Evolutionary conservation across 2,329 filamentous ascomycete species (phyloP).

Genomic region (Trichoderma semiorbis): DNA sequence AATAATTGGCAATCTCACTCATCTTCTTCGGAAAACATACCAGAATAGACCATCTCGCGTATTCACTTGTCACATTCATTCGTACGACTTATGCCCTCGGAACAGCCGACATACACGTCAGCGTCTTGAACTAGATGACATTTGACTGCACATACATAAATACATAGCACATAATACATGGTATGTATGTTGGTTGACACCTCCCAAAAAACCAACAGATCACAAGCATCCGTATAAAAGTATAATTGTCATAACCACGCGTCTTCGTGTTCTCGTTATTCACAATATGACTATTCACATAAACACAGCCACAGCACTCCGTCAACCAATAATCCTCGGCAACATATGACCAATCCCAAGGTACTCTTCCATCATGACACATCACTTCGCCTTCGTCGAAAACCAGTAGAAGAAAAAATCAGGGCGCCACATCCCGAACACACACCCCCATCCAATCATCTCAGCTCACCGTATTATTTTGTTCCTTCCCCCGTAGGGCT

Average conservation of each 20-base stretch:
- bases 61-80: neutral
- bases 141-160: neutral
- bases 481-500: neutral
- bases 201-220: neutral
- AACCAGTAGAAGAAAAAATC: neutral
- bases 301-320: neutral
- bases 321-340: neutral
- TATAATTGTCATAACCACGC: neutral
- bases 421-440: neutral
- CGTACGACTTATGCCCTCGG: neutral
- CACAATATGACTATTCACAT: neutral
- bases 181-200: neutral
- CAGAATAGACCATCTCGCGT: neutral
- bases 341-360: neutral
- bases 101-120: neutral
- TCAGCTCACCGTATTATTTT: neutral
- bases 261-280: neutral
- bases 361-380: neutral
- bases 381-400: neutral
- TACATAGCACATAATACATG: neutral
- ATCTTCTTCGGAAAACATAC: neutral
- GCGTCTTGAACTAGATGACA: neutral
- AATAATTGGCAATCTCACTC: neutral
- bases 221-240: conserved; percentile 1
- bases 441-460: neutral